Percentiles rank a stretch among this genome's conserved stretches.
Conservation (phyloP, 2,329 filamentous ascomycete species). For the Aschersonia sp. region DNA sequence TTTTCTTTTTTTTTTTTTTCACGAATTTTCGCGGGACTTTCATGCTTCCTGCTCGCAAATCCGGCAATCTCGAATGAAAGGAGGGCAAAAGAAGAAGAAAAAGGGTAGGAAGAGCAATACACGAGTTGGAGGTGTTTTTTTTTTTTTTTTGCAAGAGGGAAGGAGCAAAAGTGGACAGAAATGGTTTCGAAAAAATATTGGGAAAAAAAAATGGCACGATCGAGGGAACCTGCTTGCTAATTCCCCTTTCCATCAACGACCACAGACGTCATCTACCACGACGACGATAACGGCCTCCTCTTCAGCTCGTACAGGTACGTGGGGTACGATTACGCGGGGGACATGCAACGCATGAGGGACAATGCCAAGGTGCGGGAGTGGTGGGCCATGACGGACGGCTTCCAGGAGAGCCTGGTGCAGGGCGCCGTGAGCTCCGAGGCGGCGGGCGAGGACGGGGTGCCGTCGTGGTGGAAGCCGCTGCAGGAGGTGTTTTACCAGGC, state of each 20-base stretch:
- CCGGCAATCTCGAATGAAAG: too few relatives aligned
- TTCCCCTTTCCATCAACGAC: not conserved
- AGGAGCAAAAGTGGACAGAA: too few relatives aligned
- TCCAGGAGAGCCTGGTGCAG: slow-evolving; percentile 51
- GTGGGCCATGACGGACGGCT: slow-evolving; percentile 69
- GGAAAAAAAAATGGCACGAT: too few relatives aligned
- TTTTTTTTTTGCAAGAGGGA: too few relatives aligned
- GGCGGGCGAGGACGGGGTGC: slow-evolving; percentile 26
- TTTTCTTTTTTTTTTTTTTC: not conserved
- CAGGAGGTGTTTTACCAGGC: slow-evolving; percentile 55
- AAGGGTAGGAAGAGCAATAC: too few relatives aligned
- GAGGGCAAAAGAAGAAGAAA: too few relatives aligned
- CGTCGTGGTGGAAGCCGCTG: slow-evolving; percentile 54
- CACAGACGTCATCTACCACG: slow-evolving; percentile 59
- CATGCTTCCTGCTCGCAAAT: too few relatives aligned
- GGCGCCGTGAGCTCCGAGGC: slow-evolving; percentile 44
- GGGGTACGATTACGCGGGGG: slow-evolving; percentile 55
- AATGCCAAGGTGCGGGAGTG: slow-evolving; percentile 62
- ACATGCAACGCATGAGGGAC: slow-evolving; percentile 63
- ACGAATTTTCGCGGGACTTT: not conserved
- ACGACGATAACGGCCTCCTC: slow-evolving; percentile 45
- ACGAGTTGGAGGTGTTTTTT: too few relatives aligned
- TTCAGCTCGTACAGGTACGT: slow-evolving; percentile 70
- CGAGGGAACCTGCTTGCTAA: not conserved
- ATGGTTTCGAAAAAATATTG: too few relatives aligned